These are phyloP conservation scores for Mycena belliarum DNA, from an alignment of 768 basidiomycete genomes.

Conservation along the genomic window DNA sequence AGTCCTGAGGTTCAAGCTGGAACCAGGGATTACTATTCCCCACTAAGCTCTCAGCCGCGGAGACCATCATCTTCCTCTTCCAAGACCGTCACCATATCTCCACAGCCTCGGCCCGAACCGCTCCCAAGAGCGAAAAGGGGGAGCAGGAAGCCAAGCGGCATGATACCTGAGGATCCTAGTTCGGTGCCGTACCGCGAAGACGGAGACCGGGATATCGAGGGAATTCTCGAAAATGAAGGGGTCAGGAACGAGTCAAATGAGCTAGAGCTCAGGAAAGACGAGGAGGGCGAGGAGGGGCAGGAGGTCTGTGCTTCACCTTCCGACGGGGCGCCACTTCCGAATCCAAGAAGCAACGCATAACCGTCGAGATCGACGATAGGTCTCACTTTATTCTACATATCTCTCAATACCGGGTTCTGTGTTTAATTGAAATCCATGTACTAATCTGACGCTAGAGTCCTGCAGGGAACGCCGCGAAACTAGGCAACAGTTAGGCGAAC, in stretches of 20 bases:
- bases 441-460: too few species aligned
- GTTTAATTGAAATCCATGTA: too few species aligned
- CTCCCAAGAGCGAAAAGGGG: slow-evolving; percentile 5
- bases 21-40: too few species aligned
- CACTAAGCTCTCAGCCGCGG: neutral
- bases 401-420: too few species aligned
- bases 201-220: neutral
- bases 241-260: neutral
- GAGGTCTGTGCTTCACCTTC: neutral
- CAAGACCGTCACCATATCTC: neutral
- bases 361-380: too few species aligned
- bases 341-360: too few species aligned
- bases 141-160: slow-evolving; percentile 4
- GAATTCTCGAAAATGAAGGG: neutral
- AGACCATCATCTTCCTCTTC: neutral
- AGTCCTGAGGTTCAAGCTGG: too few species aligned
- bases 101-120: neutral
- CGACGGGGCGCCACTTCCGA: too few species aligned
- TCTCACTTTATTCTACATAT: too few species aligned
- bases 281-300: neutral
- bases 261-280: neutral
- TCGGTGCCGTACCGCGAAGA: neutral
- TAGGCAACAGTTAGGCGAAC: too few species aligned
- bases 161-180: neutral
- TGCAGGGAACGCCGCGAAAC: too few species aligned